A percentile compares a stretch with the other conserved stretches of the same genome.
Conservation (phyloP, 2,329 filamentous ascomycete species). For the Drechslerella dactyloides region DNA sequence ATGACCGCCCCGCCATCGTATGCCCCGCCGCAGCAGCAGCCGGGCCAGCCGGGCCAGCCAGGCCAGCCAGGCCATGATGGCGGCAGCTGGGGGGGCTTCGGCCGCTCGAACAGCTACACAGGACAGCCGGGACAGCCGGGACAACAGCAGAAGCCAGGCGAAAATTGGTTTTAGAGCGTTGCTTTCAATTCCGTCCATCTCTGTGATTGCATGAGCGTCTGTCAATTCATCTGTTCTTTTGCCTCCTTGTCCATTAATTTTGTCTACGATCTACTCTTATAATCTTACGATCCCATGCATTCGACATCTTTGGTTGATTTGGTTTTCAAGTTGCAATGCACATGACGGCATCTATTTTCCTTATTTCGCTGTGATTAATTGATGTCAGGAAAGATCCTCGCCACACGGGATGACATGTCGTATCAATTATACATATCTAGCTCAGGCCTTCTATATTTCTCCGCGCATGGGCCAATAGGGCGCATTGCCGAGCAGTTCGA, state of each 20-base stretch:
- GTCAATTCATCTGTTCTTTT: background rate
- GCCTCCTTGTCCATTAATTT: too few species aligned
- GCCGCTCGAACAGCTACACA: conserved; percentile 21
- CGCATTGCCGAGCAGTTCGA: background rate
- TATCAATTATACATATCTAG: background rate
- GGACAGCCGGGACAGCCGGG: conserved; percentile 5
- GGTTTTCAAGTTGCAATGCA: background rate
- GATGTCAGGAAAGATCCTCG: background rate
- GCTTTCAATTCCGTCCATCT: background rate
- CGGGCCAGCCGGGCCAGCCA: conserved; percentile 14
- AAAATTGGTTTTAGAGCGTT: conserved; percentile 43
- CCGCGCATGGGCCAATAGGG: too few species aligned
- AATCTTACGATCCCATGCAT: background rate
- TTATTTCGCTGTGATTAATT: conserved; percentile 29
- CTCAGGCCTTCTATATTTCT: background rate
- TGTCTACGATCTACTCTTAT: background rate
- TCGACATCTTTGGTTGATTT: background rate
- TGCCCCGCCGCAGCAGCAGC: conserved; percentile 31
- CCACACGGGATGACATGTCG: background rate
- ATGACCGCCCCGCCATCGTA: conserved; percentile 38
- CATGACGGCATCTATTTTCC: conserved; percentile 1
- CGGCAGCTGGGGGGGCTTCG: conserved; percentile 40
- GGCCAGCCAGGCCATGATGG: conserved; percentile 21
- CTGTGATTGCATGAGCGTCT: background rate
- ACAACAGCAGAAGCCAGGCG: conserved; percentile 35